Conservation (phyloP, 495 filamentous ascomycete species). For the Hyaloscypha finlandica region DNA sequence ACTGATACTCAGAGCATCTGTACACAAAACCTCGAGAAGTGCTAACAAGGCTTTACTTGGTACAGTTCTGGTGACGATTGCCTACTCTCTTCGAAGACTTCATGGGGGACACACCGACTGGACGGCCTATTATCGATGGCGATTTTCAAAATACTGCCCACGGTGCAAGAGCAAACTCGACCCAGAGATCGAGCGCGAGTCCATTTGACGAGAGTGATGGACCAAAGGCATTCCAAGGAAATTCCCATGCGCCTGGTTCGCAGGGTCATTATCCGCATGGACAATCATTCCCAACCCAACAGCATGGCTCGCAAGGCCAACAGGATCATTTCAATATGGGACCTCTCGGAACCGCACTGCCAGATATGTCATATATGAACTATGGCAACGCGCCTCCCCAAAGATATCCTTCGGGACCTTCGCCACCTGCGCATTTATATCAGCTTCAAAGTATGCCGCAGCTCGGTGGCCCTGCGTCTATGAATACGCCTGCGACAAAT, state of each 20-base stretch:
- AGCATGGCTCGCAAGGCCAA: constrained; percentile 10
- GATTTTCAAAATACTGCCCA: constrained; percentile 3
- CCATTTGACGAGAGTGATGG: constrained; percentile 4
- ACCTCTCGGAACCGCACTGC: constrained; percentile 22
- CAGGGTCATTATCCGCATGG: constrained; percentile 11
- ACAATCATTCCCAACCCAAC: constrained; percentile 11
- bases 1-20: neutral
- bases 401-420: constrained; percentile 40
- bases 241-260: neutral
- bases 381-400: constrained; percentile 35
- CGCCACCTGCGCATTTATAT: constrained; percentile 44
- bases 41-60: constrained; percentile 16
- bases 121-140: constrained; percentile 7
- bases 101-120: constrained; percentile 27
- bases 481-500: constrained; percentile 43
- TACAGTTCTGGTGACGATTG: constrained; percentile 18
- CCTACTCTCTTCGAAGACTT: constrained; percentile 15
- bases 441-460: constrained; percentile 50
- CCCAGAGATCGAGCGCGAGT: neutral
- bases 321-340: constrained; percentile 29
- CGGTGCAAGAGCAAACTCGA: constrained; percentile 7
- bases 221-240: constrained; percentile 11
- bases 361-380: constrained; percentile 26
- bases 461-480: constrained; percentile 39
- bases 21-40: neutral